These are phyloP conservation scores for Lobosporangium transversale DNA, from an alignment of 192 early-diverging fungal genomes.

Conservation along the genomic window DNA sequence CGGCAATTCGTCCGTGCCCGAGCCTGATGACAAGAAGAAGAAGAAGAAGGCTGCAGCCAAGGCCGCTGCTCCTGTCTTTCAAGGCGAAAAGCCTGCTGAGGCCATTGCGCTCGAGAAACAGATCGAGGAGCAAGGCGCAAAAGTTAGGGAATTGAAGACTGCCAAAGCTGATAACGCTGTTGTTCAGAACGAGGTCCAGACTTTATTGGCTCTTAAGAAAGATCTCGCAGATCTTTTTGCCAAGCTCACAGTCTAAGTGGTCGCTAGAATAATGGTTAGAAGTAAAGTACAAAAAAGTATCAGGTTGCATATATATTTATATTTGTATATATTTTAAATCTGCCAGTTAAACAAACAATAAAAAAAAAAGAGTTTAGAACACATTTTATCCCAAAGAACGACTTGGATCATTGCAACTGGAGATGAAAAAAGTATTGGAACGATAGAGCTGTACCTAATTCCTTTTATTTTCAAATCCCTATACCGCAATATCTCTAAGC, in stretches of 20 bases:
- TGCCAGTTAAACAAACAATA: no score
- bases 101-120: constrained; percentile 62
- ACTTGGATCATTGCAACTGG: no score
- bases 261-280: no score
- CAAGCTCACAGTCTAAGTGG: constrained; percentile 50
- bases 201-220: constrained; percentile 56
- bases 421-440: no score
- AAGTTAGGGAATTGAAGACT: constrained; percentile 67
- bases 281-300: no score
- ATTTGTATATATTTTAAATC: no score
- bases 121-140: constrained; percentile 65
- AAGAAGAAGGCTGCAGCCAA: constrained; percentile 48
- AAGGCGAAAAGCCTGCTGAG: constrained; percentile 58
- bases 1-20: constrained; percentile 61
- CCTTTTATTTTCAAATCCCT: no score
- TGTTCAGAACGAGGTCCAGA: constrained; percentile 55
- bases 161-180: constrained; percentile 62
- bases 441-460: no score
- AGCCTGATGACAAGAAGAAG: constrained; percentile 45
- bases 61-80: constrained; percentile 50
- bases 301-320: no score
- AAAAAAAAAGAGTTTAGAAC: no score
- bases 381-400: no score
- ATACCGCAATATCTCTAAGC: no score
- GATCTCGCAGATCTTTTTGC: constrained; percentile 55